Evolutionary conservation across 2,329 filamentous ascomycete genomes (phyloP).

Genomic region (Talaromyces piceae): DNA sequence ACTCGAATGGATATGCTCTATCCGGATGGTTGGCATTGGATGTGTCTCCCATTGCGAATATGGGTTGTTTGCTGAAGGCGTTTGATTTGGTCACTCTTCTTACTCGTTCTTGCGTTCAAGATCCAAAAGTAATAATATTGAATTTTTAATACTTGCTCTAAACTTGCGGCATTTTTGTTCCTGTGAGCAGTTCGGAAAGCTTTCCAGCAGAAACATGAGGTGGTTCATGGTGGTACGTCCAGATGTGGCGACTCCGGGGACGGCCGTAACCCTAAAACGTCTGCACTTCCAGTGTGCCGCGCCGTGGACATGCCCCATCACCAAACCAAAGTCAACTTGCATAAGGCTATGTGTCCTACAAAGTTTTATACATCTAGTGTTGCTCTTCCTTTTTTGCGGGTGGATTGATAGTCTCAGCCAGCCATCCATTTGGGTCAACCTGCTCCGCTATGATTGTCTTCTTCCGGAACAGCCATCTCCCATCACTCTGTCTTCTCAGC

Average conservation of each 20-base stretch:
- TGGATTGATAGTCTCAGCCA: neutral
- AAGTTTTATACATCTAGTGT: neutral
- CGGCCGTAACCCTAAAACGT: neutral
- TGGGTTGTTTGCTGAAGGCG: neutral
- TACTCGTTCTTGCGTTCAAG: neutral
- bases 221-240: neutral
- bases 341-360: neutral
- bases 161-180: neutral
- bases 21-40: neutral
- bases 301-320: no score
- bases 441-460: neutral
- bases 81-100: neutral
- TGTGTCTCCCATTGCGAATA: neutral
- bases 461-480: neutral
- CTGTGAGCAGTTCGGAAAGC: neutral
- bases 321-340: no score
- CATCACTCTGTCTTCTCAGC: neutral
- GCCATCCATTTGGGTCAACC: neutral
- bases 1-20: neutral
- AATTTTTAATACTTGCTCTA: neutral
- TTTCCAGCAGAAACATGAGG: constrained; percentile 15
- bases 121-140: neutral
- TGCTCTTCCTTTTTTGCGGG: neutral
- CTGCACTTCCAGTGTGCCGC: no score
- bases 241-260: neutral